Conservation (phyloP, 768 basidiomycete species). For the Pseudohyphozyma bogoriensis region DNA sequence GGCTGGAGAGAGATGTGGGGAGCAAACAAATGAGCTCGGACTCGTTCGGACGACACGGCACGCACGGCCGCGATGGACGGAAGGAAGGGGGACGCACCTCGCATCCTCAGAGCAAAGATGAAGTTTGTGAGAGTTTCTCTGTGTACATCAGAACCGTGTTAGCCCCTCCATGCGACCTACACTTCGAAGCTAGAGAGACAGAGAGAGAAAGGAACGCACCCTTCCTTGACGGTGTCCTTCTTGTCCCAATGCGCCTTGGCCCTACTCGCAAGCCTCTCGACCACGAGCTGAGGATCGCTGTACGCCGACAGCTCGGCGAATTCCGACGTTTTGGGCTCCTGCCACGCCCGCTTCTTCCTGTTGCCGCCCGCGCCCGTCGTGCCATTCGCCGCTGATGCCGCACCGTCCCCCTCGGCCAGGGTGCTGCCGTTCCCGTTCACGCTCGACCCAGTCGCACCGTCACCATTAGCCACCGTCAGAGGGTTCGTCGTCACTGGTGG, state of each 20-base stretch:
- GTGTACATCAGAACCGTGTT: background rate
- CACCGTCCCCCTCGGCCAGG: background rate
- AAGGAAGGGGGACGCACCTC: constrained; percentile 7
- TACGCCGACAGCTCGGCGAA: constrained; percentile 21
- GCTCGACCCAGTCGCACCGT: background rate
- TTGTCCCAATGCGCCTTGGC: constrained; percentile 27
- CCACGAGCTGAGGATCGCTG: constrained; percentile 8
- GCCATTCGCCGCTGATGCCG: background rate
- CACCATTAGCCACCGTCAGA: background rate
- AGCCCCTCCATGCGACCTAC: background rate
- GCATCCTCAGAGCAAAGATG: constrained; percentile 18
- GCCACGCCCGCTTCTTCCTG: constrained; percentile 11
- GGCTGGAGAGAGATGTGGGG: background rate
- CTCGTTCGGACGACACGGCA: background rate
- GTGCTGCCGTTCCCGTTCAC: background rate
- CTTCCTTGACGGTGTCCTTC: constrained; percentile 25
- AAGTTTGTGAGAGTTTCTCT: constrained; percentile 28
- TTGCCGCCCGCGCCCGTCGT: background rate
- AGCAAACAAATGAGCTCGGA: background rate
- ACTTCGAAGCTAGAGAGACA: background rate
- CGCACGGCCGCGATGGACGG: background rate
- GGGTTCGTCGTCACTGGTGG: no score
- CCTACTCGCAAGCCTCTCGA: constrained; percentile 16
- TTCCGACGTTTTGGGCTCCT: constrained; percentile 22
- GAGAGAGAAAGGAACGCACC: background rate